These are phyloP conservation scores for Primulina tabacum DNA, from an alignment of 257 asterid genomes.

Conservation along the genomic window DNA sequence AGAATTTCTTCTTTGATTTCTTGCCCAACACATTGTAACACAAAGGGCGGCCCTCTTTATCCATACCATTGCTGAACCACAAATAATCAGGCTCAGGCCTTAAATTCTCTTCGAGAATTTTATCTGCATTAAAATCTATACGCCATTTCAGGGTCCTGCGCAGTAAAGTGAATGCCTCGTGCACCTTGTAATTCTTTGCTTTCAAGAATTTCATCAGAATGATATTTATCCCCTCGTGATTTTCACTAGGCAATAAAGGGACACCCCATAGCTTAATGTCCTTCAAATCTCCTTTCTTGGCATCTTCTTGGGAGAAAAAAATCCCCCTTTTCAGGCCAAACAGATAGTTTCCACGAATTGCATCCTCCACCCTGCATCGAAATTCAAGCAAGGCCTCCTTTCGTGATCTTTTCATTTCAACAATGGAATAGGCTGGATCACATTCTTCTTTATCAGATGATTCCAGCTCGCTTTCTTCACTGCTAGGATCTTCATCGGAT, in stretches of 20 bases:
- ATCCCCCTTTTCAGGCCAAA: constrained; percentile 25
- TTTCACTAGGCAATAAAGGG: constrained; percentile 55
- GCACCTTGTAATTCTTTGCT: constrained; percentile 50
- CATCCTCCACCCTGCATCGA: constrained; percentile 57
- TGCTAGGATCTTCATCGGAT: constrained; percentile 14
- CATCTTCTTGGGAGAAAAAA: constrained; percentile 3
- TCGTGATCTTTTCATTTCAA: constrained; percentile 26
- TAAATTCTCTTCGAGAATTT: constrained; percentile 31
- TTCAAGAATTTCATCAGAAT: constrained; percentile 62
- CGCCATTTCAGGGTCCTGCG: constrained; percentile 66
- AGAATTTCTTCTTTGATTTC: constrained; percentile 33
- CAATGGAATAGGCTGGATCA: constrained; percentile 11
- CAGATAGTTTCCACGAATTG: constrained; percentile 47
- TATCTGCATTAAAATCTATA: constrained; percentile 34
- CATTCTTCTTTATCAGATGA: constrained; percentile 22
- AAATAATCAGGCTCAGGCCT: constrained; percentile 31
- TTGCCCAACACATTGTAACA: constrained; percentile 50
- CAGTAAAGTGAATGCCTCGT: constrained; percentile 54
- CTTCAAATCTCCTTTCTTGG: constrained; percentile 14
- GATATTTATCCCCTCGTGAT: constrained; percentile 46
- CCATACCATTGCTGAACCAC: constrained; percentile 55
- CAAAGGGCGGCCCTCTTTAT: constrained; percentile 60
- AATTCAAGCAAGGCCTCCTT: constrained; percentile 48
- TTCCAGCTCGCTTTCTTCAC: constrained; percentile 22
- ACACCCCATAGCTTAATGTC: constrained; percentile 65